Base-by-base conservation (phyloP, 805 yeast genomes). In the Ogataea polymorpha region DNA sequence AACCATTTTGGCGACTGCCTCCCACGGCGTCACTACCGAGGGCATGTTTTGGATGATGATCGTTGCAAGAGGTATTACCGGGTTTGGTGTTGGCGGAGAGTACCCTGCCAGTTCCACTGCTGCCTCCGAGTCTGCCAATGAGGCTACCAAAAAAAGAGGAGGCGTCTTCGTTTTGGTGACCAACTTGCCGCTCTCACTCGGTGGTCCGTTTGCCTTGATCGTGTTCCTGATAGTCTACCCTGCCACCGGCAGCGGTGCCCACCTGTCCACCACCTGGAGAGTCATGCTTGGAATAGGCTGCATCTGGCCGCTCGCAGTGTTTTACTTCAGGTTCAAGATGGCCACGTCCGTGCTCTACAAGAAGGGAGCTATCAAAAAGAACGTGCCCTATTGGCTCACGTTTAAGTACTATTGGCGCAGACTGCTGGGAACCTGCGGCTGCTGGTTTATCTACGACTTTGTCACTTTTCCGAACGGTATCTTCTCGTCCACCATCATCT, bases 371-470 rank as follows among this genome's bases (percentile, higher is more conserved):
- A 80, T 85, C 53, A 76, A 71, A 56, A 71, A 63, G 44, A 62
- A 59, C 34, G 83, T 76, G 14, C 82, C 82, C 25, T 82, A 81
- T 59, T 61, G 66, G 65, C 70, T 82, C 25, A 79, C 80, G 0
- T 39, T 82, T 43, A 79, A 75, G 55, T 84, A 66, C 62, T 82
- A 82, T 65, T 84, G 91, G 90, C 65, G 55, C 31, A 67, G 86
- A 42, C 56, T 85, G 16, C 49, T 83, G 23, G 93, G 91, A 25
- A 80, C 86, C 13, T 78, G 85, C 58, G 80, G 77, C 5, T 75
- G 84, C 42, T 85, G 93, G 93, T 84, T 84, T 66, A 68, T 84
- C 52, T 85, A 82, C 57, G 95, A 85, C 65, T 85, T 84, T 53
- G 85, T 85, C 53, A 79, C 86, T 6, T 85, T 84, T 68, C 90